Base-by-base conservation (phyloP, 1,284 basidiomycete species). In the Microbotryomycetes sp. region DNA sequence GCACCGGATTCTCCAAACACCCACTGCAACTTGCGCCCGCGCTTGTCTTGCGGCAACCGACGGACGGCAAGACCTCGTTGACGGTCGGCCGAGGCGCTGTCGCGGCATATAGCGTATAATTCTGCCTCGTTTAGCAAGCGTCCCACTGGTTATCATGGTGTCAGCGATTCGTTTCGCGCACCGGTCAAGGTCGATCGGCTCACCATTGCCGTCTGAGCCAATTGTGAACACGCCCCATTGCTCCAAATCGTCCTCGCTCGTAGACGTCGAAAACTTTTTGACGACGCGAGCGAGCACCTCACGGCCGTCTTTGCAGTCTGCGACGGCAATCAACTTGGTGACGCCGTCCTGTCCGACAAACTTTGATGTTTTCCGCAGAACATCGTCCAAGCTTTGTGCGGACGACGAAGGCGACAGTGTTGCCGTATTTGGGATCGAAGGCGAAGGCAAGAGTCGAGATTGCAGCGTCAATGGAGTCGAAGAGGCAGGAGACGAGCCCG, bases 211-310 rank as follows among this genome's bases (percentile, higher is more conserved):
- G 51, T 82, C 81, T 16, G 15, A 79, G 79, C 73, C 86, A 83
- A 48, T 86, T 5, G 62, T 76, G 75, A 83, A 91, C 0, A 91
- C 85, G 18, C 85, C 88, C 89, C 91, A 96, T 0, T 90, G 90
- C 66, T 93, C 82, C 56, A 78, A 72, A 56, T 74, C 73, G 35
- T 78, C 78, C 47, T 81, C 80, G 3, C 79, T 79, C 5, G 81
- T 80, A 45, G 80, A n/a, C 30, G 52, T 57, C 56, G 51, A 58
- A 70, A 92, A 88, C 75, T 97, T 97, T 73, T 83, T 88, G 62
- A 97, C 77, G 0, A 89, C 91, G 67, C 85, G 84, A 68, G 90
- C 88, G 53, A 96, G 79, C 1, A 96, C 83, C 70, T 96, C 90
- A 1, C 87, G 81, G 4, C 89, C 91, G 41, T 85, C 85, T 1